Evolutionary conservation across 2,329 filamentous ascomycete species (phyloP), one percentile per base, ranked within the genome.

Genomic region (Lachnellula suecica): DNA sequence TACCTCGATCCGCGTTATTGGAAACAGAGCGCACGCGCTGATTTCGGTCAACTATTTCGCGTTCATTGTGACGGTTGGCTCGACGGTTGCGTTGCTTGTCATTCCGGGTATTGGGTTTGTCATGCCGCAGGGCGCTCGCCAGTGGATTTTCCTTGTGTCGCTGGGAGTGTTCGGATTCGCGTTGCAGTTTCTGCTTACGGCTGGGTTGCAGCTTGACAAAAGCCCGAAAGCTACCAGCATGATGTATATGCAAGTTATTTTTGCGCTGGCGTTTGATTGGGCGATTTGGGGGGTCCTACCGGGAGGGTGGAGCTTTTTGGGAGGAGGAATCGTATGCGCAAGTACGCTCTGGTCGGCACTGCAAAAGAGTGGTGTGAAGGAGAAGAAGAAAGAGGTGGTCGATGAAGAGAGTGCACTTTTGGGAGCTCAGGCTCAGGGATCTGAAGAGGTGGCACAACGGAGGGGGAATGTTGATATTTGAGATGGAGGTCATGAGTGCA

Each of bases 11-110:
- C 80, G 91, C 15, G 84, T 87, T 70, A 93, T 96, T 55, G 91
- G 92, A 13, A 82, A 83, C 61, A 81, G 89, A 24, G 88, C 89
- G 0, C 91, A 96, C 66, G 83, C 91, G 0, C 75, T 96, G n/a
- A 85, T 96, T 53, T 88, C 83, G 1, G 89, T 96, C 47, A 94
- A 89, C 61, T 95, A 92, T 69, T 96, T 96, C 63, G 83, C 86
- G 2, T 73, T 77, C 0, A 84, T 84, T 70, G 87, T 85, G 58
- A 87, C 83, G 0, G 63, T 91, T 2, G 83, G 94, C 34, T 85
- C 85, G 40, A 64, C 79, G 1, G 74, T 7, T 74, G 79, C 17
- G 68, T n/a, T 67, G 75, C 44, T 65, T 15, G 62, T 73, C 54
- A 65, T 79, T 44, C 79, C 77, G 4, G 71, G 65, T 2, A 68